Base-by-base conservation (phyloP, 495 filamentous ascomycete genomes). In the Darksidea phi region DNA sequence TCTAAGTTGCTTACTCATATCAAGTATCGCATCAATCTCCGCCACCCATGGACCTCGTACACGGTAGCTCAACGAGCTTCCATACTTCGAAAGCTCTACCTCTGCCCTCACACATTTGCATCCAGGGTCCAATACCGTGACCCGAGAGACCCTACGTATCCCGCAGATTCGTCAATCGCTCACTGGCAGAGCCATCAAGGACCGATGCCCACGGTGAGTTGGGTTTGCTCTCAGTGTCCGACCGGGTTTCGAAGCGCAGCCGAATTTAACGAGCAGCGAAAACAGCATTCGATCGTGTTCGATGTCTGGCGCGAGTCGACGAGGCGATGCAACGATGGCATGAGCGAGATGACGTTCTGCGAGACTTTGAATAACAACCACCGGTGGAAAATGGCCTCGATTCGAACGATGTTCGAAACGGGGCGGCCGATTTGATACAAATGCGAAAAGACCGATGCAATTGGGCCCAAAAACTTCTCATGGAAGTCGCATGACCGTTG, bases 161-260 rank as follows among this genome's bases (percentile, higher is more conserved):
- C 52, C 8, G 32, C 52, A 20, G 52, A 54, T 12, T 54, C 52
- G 2, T 54, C 52, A 10, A 54, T 54, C 32, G 28, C 21, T n/a
- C 36, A 41, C 37, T 54, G 34, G 52, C 52, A 41, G 17, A 28
- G 28, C 20, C 21, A 54, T 8, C 23, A 43, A 20, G 41, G 41
- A 6, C 41, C 41, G 6, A 20, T 43, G 18, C 41, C 41, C 15
- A 20, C 6, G 3, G 41, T 13, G 15, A 4, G 3, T 20, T 43
- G 41, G 41, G 18, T 15, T 15, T 43, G 41, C 41, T 15, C 41
- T 3, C 15, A 43, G 3, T 43, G 41, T 15, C 13, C 41, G 6
- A n/a, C 5, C 18, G 41, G 15, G 41, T 43, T 43, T 43, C 41
- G 41, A n/a, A 43, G 41, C 13, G 18, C 13, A 6, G 3, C 18